Evolutionary conservation across 345 rosid genomes (phyloP).

Genomic region (Combretum micranthum): DNA sequence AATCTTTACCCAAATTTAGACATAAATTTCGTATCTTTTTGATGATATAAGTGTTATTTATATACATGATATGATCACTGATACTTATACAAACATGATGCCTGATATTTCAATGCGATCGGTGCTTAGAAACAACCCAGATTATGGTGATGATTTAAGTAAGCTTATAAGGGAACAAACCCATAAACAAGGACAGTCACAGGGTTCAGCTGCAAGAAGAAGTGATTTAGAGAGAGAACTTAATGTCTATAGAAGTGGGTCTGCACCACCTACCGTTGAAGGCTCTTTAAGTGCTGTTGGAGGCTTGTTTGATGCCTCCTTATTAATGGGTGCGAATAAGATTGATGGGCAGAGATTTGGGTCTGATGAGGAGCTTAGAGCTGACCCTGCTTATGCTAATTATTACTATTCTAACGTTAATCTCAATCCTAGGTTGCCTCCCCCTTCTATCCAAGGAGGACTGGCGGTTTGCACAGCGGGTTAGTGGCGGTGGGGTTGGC

Average conservation of each 20-base stretch:
- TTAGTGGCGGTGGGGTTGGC: constrained; percentile 41
- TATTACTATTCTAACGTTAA: constrained; percentile 73
- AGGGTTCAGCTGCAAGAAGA: too few relatives aligned
- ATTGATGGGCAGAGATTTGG: constrained; percentile 25
- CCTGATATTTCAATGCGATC: constrained; percentile 45
- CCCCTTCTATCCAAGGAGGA: constrained; percentile 87
- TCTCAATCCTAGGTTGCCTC: constrained; percentile 87
- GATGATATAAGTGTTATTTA: not conserved
- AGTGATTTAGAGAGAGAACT: constrained; percentile 62
- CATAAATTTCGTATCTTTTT: constrained; percentile 2
- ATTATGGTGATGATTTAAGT: constrained; percentile 34
- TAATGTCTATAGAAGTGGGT: constrained; percentile 72
- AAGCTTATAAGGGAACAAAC: constrained; percentile 39
- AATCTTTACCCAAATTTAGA: constrained; percentile 5
- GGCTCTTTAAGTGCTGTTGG: constrained; percentile 71
- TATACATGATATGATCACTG: constrained; percentile 20
- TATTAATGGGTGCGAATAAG: constrained; percentile 17
- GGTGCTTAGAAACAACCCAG: constrained; percentile 34
- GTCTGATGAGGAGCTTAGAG: constrained; percentile 70
- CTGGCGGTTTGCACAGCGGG: constrained; percentile 64
- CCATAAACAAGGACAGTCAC: not conserved
- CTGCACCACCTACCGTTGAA: constrained; percentile 92
- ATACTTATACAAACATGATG: constrained; percentile 38
- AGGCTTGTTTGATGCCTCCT: constrained; percentile 42
- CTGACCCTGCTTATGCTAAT: constrained; percentile 68